Percentiles rank a stretch among this genome's conserved stretches.
Evolutionary conservation across 257 asterid genomes (phyloP).

Genomic region (Capsicum baccatum): DNA sequence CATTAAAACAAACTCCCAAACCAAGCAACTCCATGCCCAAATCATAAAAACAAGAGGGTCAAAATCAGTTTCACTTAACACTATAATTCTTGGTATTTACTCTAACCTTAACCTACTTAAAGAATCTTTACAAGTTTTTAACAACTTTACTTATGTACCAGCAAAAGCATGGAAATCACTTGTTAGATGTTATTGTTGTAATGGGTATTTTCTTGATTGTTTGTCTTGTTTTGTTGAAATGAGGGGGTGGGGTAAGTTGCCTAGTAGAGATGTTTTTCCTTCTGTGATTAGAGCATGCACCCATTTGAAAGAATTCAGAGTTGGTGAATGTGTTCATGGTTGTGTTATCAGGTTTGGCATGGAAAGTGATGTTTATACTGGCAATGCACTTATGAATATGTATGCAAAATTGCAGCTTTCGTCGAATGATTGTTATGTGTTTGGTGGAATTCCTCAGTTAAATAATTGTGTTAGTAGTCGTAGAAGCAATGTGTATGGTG

Average conservation of each 20-base stretch:
- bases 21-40: constrained; percentile 87
- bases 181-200: constrained; percentile 72
- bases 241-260: constrained; percentile 67
- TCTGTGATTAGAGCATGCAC: constrained; percentile 73
- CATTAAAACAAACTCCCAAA: constrained; percentile 71
- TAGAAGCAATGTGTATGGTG: not conserved
- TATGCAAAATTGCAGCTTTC: constrained; percentile 68
- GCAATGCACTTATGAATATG: constrained; percentile 90
- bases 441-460: constrained; percentile 55
- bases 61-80: constrained; percentile 36
- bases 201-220: constrained; percentile 57
- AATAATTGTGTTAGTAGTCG: not conserved
- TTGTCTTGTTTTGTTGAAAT: constrained; percentile 61
- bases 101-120: constrained; percentile 65
- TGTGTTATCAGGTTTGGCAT: constrained; percentile 67
- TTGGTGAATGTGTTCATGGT: constrained; percentile 81
- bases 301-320: constrained; percentile 61
- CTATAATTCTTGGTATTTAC: constrained; percentile 65
- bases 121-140: constrained; percentile 59
- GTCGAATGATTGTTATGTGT: constrained; percentile 38
- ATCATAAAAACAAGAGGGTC: constrained; percentile 50
- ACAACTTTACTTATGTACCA: constrained; percentile 49
- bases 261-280: constrained; percentile 81
- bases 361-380: constrained; percentile 75
- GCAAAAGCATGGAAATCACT: constrained; percentile 79